These are phyloP conservation scores for Diplosphaera chodatii DNA, from an alignment of 139 green algal genomes.

Conservation along the genomic window DNA sequence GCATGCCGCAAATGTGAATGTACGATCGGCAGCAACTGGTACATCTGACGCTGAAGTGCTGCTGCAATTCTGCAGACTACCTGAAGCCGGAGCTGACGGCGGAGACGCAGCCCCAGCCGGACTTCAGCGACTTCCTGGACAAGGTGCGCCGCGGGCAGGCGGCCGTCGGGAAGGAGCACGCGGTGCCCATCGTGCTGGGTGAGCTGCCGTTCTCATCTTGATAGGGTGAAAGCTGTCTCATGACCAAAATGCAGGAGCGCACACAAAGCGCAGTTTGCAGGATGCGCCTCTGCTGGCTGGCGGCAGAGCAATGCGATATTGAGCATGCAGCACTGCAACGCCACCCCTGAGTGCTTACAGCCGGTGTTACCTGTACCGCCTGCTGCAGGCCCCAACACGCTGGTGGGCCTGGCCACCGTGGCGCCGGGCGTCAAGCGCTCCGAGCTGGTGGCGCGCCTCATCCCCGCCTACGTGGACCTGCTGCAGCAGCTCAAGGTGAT, in stretches of 20 bases:
- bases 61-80: background rate
- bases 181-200: conserved; percentile 79
- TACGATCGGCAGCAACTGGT: too few relatives aligned
- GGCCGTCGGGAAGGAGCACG: conserved; percentile 47
- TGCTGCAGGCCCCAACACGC: conserved; percentile 61
- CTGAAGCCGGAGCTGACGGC: conserved; percentile 58
- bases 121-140: conserved; percentile 54
- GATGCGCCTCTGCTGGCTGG: too few relatives aligned
- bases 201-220: background rate
- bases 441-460: conserved; percentile 32
- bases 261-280: too few relatives aligned
- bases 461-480: conserved; percentile 66
- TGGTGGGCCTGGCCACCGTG: conserved; percentile 53
- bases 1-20: too few relatives aligned
- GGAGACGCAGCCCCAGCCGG: conserved; percentile 18
- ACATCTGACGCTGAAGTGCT: too few relatives aligned
- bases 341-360: background rate
- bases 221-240: too few relatives aligned
- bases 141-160: conserved; percentile 55
- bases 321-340: too few relatives aligned
- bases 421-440: conserved; percentile 2
- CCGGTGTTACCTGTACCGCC: background rate
- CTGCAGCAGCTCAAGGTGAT: conserved; percentile 46
- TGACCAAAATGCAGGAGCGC: too few relatives aligned
- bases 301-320: too few relatives aligned